Conservation (phyloP, 2,329 filamentous ascomycete genomes). For the Cadophora malorum region DNA sequence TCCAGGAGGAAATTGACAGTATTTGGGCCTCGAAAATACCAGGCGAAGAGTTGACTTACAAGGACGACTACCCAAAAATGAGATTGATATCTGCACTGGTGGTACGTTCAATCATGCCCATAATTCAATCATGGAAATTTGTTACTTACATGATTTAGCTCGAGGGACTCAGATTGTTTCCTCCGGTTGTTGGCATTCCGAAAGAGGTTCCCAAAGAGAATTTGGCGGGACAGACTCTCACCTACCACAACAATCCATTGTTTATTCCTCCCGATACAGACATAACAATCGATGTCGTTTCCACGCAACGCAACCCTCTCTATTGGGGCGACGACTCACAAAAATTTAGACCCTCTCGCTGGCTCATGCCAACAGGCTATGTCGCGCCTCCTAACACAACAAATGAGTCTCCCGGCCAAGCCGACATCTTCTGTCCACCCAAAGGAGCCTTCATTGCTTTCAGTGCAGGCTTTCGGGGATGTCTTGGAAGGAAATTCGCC, state of each 20-base stretch:
- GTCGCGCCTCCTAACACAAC: conserved; percentile 24
- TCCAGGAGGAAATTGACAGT: conserved; percentile 71
- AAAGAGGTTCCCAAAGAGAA: conserved; percentile 48
- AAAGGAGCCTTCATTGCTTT: conserved; percentile 46
- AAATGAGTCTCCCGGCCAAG: conserved; percentile 29
- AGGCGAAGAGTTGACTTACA: conserved; percentile 46
- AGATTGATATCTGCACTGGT: conserved; percentile 48
- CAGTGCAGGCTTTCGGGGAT: conserved; percentile 46
- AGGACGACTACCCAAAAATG: conserved; percentile 47
- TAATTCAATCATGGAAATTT: neutral
- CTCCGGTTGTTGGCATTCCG: conserved; percentile 60
- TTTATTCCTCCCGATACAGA: conserved; percentile 27
- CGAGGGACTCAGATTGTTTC: conserved; percentile 59
- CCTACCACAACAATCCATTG: conserved; percentile 21
- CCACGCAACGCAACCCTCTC: conserved; percentile 26
- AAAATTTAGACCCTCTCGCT: conserved; percentile 30
- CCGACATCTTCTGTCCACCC: conserved; percentile 31
- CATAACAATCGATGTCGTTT: conserved; percentile 28
- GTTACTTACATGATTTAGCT: conserved; percentile 30
- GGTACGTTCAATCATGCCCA: conserved; percentile 24
- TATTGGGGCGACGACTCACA: conserved; percentile 28
- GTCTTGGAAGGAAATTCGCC: conserved; percentile 46
- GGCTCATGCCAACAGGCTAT: conserved; percentile 32
- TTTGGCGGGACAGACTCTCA: conserved; percentile 21
- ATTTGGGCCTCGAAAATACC: conserved; percentile 39